A percentile compares a stretch with the other conserved stretches of the same genome.
Conservation (phyloP, 163 green algal species). For the Chlamydomonas reinhardtii region DNA sequence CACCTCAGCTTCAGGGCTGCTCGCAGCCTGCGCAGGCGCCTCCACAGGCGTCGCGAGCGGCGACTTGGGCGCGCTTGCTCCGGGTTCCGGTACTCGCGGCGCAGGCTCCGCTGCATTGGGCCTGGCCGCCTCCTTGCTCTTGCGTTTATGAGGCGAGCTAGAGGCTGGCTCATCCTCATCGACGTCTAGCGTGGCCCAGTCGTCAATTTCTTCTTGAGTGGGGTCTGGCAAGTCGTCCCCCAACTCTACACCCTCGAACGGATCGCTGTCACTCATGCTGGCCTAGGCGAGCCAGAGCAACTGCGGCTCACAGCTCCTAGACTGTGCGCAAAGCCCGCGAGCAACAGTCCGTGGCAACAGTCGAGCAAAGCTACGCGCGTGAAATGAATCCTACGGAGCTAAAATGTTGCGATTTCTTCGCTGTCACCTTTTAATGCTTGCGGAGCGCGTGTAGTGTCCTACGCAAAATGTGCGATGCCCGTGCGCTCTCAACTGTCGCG, state of each 20-base stretch:
- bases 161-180: constrained; percentile 11
- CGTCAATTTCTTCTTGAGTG: constrained; percentile 31
- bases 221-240: constrained; percentile 2
- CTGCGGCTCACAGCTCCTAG: not conserved
- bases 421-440: no score
- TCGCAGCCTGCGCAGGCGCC: not conserved
- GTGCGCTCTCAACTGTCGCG: not conserved
- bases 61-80: no score
- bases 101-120: not conserved
- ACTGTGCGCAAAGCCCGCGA: not conserved
- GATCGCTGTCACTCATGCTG: constrained; percentile 2
- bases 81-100: no score
- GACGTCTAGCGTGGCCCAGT: constrained; percentile 39
- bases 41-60: not conserved
- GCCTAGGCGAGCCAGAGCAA: not conserved
- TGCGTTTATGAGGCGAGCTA: not conserved
- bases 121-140: not conserved
- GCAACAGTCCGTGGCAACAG: not conserved
- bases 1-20: not conserved
- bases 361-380: no score
- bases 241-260: constrained; percentile 29
- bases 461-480: no score
- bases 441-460: no score
- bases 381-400: not conserved
- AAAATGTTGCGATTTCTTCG: not conserved